These are phyloP conservation scores for Thelephora ganbajun DNA, from an alignment of 768 basidiomycete species.

Conservation along the genomic window DNA sequence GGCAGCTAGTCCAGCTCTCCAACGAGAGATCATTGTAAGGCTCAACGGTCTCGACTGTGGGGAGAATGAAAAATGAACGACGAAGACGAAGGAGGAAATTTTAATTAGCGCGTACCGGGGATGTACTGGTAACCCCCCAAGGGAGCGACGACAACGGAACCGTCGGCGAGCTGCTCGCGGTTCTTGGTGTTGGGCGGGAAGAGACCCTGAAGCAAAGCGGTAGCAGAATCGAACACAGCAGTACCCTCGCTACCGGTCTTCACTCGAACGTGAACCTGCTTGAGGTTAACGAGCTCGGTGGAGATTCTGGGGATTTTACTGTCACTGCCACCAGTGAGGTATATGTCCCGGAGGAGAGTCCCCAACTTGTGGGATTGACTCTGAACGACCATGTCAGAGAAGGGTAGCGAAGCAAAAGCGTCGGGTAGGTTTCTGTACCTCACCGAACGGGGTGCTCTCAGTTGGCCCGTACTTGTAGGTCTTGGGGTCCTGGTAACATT, in stretches of 20 bases:
- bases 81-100: background rate
- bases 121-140: constrained; percentile 80
- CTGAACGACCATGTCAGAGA: constrained; percentile 19
- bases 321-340: constrained; percentile 51
- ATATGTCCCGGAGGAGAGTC: constrained; percentile 42
- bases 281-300: constrained; percentile 56
- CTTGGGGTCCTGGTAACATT: constrained; percentile 57
- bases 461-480: constrained; percentile 50
- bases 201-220: constrained; percentile 73
- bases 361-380: constrained; percentile 59
- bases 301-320: constrained; percentile 57
- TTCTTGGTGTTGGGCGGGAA: constrained; percentile 70
- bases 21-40: constrained; percentile 71
- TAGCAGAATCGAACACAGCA: constrained; percentile 79
- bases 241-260: constrained; percentile 77
- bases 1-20: constrained; percentile 65
- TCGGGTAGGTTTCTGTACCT: constrained; percentile 23
- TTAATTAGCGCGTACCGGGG: constrained; percentile 32
- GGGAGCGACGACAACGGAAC: constrained; percentile 54
- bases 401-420: background rate
- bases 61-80: constrained; percentile 2
- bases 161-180: constrained; percentile 68
- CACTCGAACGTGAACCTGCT: constrained; percentile 60
- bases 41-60: constrained; percentile 70
- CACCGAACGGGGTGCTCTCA: constrained; percentile 64